phyloP scores from a whole-genome alignment of 2,329 filamentous ascomycete genomes.

The Penicillium palitans region DNA sequence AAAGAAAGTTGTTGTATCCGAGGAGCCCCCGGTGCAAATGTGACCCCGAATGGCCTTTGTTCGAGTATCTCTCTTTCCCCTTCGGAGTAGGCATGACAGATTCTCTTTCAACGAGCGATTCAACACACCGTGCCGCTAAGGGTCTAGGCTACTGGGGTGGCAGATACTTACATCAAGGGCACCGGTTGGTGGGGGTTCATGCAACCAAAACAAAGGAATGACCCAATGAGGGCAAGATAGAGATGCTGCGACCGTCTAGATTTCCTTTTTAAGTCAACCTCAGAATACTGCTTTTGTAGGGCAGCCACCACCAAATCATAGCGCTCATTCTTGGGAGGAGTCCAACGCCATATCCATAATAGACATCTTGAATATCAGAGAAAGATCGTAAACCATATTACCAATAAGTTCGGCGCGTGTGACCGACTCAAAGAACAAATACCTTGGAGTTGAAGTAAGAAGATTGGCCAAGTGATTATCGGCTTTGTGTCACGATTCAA shows the following conservation, averaged over 20 bases:
- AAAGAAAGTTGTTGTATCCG: neutral
- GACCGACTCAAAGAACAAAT: neutral
- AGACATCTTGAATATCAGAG: neutral
- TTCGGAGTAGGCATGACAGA: neutral
- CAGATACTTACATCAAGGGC: neutral
- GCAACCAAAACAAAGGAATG: neutral
- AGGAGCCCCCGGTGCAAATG: neutral
- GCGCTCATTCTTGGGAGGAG: neutral
- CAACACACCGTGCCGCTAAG: neutral
- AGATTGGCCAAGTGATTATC: neutral
- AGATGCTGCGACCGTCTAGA: neutral
- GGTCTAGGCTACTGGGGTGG: neutral
- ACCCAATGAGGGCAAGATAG: neutral
- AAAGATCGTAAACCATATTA: neutral
- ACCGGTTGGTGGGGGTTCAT: neutral
- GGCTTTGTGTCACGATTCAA: neutral
- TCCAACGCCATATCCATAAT: neutral
- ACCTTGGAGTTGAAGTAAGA: too few relatives aligned
- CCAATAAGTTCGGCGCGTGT: too few relatives aligned
- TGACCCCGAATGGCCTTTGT: constrained; percentile 4
- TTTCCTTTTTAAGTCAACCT: too few relatives aligned
- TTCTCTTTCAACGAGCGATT: neutral
- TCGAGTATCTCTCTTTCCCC: neutral
- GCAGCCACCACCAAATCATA: neutral
- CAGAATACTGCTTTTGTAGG: neutral